Base-by-base conservation (phyloP, 441 rosid genomes). In the Pelargonium fulgidum region DNA sequence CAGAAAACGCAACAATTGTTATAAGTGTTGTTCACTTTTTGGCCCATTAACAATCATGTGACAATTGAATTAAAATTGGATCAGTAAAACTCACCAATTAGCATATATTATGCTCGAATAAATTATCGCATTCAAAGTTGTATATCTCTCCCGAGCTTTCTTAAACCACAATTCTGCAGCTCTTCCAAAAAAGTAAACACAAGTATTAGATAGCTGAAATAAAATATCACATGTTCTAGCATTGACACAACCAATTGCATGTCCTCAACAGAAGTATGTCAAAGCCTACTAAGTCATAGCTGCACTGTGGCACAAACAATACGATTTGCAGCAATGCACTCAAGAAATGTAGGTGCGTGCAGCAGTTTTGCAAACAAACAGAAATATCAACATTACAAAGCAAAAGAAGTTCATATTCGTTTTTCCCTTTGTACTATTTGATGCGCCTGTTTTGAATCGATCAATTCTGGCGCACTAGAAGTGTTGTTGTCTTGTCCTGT, bases 91-190 rank as follows among this genome's bases (percentile, higher is more conserved):
- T 80, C 58, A 94, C 99, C 99, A 94, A 67, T 88, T 78, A 58
- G 93, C 93, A 79, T 94, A 94, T 71, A 94, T 86, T 70, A 94
- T 91, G 68, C 84, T 94, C 19, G 97, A 96, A 67, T 91, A 94
- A 61, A 94, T 90, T 75, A 86, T 87, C 12, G 88, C 87, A 68
- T 91, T 89, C 79, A 94, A 78, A 24, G 79, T 71, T 54, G 79
- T 70, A 80, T 82, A 89, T 73, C 66, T 83, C 80, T 73, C 82
- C 75, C 79, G 90, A 45, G 96, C 99, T 79, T 93, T 91, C 79
- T 75, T 77, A 75, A 91, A 93, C 96, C 96, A 93, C 71, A 72
- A 76, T 76, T 87, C 97, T 86, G 99, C 99, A 89, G 91, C 97
- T 84, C 99, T 93, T 88, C 89, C 88, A 76, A 64, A 81, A 68